Evolutionary conservation across 2,329 filamentous ascomycete genomes (phyloP), one percentile per base, ranked within the genome.

Genomic region (Pseudocercospora pini-densiflorae): DNA sequence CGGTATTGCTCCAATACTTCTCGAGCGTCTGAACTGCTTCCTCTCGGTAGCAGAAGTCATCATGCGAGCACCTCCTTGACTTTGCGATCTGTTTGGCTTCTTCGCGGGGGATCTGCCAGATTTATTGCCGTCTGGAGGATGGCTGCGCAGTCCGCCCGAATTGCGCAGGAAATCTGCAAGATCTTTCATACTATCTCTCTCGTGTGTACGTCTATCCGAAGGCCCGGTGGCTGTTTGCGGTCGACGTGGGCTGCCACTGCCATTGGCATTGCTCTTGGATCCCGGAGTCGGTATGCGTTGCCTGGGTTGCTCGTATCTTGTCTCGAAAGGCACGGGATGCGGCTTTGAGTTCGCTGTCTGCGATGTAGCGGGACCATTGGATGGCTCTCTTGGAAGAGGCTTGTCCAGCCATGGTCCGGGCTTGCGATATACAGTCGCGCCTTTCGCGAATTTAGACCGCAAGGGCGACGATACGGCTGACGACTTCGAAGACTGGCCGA

Each of bases 121-220:
- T 23, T 57, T 23, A 29, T 21, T 19, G 6, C n/a, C 19, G 43
- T 72, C 71, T 2, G 72, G 72, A 12, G 74, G 73, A 43, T 74
- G 67, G 59, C 72, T 75, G 31, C 71, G 63, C 27, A 74, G 63
- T 8, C 72, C 71, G 5, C 68, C 71, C 23, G 69, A 69, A 36
- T 69, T 62, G 58, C 68, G 61, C 53, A 74, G 47, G 63, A 72
- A 75, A 23, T 70, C 67, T 53, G 68, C 70, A 23, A 76, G 67
- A n/a, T 73, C 73, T 10, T 61, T 49, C 16, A 69, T 74, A 45
- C 59, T 62, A 12, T 59, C 59, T 23, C 40, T 62, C 14, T 63
- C 23, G 31, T 61, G 29, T 40, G 57, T 16, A n/a, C 14, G 51
- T 63, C n/a, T 60, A 45, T 10, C 65, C 63, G 45, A 57, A 45